Evolutionary conservation across 2,329 filamentous ascomycete genomes (phyloP).

Genomic region (Alternaria sp.): DNA sequence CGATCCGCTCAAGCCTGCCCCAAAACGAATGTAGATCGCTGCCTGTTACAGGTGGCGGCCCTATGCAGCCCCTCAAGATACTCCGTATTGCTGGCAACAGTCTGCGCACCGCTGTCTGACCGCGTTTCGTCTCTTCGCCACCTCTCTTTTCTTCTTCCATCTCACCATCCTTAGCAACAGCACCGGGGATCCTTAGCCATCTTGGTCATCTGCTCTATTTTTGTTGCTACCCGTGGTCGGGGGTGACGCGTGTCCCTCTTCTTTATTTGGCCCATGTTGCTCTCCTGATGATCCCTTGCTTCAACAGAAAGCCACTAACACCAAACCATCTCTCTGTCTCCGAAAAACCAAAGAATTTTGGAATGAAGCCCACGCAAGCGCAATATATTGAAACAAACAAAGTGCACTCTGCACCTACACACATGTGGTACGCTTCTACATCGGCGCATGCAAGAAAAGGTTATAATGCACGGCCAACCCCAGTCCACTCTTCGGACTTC

Average conservation of each 20-base stretch:
- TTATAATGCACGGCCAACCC: conserved; percentile 14
- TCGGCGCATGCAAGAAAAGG: conserved; percentile 7
- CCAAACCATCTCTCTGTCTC: neutral
- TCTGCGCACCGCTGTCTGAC: conserved; percentile 6
- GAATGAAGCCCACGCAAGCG: neutral
- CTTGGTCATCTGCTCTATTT: conserved; percentile 1
- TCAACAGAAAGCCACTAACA: conserved; percentile 9
- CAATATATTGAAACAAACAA: conserved; percentile 19
- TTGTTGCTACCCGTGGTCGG: conserved; percentile 2
- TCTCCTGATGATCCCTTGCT: conserved; percentile 13
- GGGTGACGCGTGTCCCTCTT: conserved; percentile 17
- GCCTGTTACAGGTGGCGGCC: conserved; percentile 6
- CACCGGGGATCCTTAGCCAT: neutral
- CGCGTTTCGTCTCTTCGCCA: conserved; percentile 11
- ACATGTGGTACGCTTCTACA: neutral
- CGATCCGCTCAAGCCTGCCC: conserved; percentile 14
- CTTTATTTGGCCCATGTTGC: neutral
- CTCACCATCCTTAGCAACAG: conserved; percentile 17
- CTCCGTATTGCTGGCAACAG: conserved; percentile 3
- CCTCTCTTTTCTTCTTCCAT: neutral
- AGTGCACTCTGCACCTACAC: conserved; percentile 11
- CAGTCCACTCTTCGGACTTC: conserved; percentile 14
- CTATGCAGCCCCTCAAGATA: conserved; percentile 3
- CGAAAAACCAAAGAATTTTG: neutral
- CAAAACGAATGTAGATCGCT: conserved; percentile 13